A percentile compares a stretch with the other conserved stretches of the same genome.
phyloP scores from a whole-genome alignment of 2,329 filamentous ascomycete species.

The Xylaria polymorpha region DNA sequence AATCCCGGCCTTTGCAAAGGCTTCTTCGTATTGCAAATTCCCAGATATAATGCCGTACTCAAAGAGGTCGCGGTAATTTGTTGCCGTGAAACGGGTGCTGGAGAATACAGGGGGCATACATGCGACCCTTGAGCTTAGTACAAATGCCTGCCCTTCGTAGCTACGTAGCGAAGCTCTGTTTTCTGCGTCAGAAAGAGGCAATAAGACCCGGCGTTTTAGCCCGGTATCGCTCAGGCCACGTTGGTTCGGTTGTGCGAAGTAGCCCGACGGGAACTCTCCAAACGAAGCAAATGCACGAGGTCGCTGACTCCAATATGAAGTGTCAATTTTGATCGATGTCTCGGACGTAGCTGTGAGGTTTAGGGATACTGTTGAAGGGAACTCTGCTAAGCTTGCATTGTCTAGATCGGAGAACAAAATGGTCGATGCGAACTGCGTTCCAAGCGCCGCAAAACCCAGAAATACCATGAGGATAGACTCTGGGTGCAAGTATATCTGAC shows the following conservation, averaged over 20 bases:
- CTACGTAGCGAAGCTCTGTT: conserved; percentile 3
- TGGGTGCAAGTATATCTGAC: not conserved
- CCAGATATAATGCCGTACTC: not conserved
- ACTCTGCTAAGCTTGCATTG: not conserved
- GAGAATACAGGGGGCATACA: conserved; percentile 23
- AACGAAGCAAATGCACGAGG: conserved; percentile 13
- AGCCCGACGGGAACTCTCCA: conserved; percentile 16
- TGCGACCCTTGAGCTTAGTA: conserved; percentile 15
- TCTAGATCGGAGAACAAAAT: conserved; percentile 9
- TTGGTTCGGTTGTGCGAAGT: conserved; percentile 9
- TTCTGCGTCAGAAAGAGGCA: conserved; percentile 3
- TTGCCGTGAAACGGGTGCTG: not conserved
- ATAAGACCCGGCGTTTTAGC: conserved; percentile 5
- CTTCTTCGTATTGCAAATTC: not conserved
- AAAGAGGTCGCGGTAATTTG: not conserved
- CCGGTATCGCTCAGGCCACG: conserved; percentile 26
- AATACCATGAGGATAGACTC: conserved; percentile 12
- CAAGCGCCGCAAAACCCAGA: not conserved
- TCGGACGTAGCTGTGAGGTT: conserved; percentile 1
- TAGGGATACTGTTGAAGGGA: not conserved
- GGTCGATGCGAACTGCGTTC: conserved; percentile 12
- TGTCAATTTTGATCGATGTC: not conserved
- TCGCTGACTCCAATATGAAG: not conserved
- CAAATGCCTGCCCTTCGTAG: conserved; percentile 18
- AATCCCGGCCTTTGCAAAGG: not conserved